Evolutionary conservation across 306 rosid genomes (phyloP).

Genomic region (Begonia loranthoides): DNA sequence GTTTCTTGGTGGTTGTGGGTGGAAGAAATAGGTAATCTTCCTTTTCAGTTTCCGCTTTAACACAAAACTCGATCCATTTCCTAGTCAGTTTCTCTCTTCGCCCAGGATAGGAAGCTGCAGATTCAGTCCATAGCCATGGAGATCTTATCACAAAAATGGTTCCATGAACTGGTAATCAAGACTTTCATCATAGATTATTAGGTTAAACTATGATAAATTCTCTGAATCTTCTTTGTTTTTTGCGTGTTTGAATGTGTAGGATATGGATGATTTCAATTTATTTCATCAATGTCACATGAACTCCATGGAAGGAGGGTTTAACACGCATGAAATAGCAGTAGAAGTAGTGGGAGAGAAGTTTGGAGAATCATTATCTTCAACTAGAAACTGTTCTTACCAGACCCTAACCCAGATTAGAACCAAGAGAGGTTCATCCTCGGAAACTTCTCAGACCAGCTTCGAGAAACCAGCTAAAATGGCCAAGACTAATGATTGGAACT

Average conservation of each 20-base stretch:
- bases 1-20: no score
- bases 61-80: no score
- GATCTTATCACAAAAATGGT: background rate
- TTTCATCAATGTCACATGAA: constrained; percentile 17
- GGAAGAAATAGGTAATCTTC: background rate
- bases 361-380: background rate
- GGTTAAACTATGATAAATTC: background rate
- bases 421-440: background rate
- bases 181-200: background rate
- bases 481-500: background rate
- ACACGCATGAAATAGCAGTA: constrained; percentile 3
- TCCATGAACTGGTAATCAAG: background rate
- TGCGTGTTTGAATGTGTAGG: constrained; percentile 19
- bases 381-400: background rate
- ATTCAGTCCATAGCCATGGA: background rate
- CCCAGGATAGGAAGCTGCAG: background rate
- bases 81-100: background rate
- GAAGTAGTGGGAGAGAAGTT: background rate
- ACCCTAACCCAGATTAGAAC: background rate
- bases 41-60: background rate
- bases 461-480: background rate
- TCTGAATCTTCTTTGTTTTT: background rate
- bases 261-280: constrained; percentile 28
- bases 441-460: background rate
- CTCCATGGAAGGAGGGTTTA: constrained; percentile 17